phyloP scores from a whole-genome alignment of 2,329 filamentous ascomycete species.

The Diplodia mutila region DNA sequence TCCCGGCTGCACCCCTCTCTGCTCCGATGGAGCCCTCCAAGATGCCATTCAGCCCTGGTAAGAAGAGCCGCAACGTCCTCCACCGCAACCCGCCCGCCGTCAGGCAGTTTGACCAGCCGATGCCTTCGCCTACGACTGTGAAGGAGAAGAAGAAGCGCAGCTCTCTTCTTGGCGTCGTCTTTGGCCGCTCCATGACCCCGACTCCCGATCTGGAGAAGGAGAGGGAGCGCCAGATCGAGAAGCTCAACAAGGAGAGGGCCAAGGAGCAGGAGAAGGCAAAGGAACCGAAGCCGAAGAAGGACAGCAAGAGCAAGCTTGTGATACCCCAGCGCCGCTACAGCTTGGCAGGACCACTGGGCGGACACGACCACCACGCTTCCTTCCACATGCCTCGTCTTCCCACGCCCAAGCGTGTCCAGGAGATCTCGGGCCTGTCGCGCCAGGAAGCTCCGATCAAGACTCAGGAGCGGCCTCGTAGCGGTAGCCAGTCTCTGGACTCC shows the following conservation, averaged over 20 bases:
- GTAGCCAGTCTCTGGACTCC: constrained; percentile 1
- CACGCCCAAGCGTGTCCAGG: background rate
- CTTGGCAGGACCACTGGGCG: constrained; percentile 14
- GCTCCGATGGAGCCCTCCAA: background rate
- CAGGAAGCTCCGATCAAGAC: background rate
- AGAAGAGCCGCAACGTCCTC: constrained; percentile 14
- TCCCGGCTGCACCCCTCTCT: background rate
- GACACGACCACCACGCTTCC: background rate
- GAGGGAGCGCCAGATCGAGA: background rate
- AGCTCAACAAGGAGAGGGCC: background rate
- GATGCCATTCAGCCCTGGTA: background rate
- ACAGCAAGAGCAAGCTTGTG: constrained; percentile 15
- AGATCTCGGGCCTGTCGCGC: constrained; percentile 1
- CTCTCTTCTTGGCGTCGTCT: constrained; percentile 8
- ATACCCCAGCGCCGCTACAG: constrained; percentile 14
- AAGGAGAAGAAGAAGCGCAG: constrained; percentile 16
- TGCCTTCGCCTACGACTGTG: constrained; percentile 6
- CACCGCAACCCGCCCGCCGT: background rate
- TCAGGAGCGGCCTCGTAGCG: constrained; percentile 9
- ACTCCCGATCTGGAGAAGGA: constrained; percentile 2
- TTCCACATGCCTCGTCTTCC: background rate
- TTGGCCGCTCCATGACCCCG: background rate
- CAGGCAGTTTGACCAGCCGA: background rate
- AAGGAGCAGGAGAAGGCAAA: constrained; percentile 3
- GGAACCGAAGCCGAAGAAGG: constrained; percentile 20